phyloP scores from a whole-genome alignment of 495 filamentous ascomycete genomes.

The Mytilinidion resinicola region DNA sequence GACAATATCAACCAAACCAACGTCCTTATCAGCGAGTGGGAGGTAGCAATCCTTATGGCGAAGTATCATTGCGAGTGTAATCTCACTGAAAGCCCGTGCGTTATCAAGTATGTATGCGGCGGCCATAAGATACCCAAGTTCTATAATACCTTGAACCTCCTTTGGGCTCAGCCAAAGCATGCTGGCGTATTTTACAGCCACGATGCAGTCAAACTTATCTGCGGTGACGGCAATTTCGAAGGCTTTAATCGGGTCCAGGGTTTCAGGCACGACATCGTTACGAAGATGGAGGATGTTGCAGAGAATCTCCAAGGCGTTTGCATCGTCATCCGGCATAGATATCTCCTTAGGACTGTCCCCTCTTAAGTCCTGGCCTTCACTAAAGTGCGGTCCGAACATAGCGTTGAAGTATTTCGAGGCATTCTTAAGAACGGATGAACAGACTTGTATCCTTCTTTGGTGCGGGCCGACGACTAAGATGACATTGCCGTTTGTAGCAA shows the following conservation, averaged over 20 bases:
- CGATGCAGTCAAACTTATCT: constrained; percentile 14
- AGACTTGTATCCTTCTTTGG: background rate
- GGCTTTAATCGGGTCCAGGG: background rate
- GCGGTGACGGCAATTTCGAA: constrained; percentile 9
- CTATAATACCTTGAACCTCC: background rate
- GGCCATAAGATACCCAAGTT: constrained; percentile 1
- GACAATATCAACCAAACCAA: too few relatives aligned
- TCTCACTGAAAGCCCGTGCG: constrained; percentile 1
- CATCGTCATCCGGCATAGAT: constrained; percentile 10
- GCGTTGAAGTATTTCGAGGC: constrained; percentile 1
- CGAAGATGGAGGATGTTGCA: constrained; percentile 8
- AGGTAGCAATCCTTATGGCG: constrained; percentile 3
- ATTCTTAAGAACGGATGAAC: constrained; percentile 1
- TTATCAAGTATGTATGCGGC: constrained; percentile 9
- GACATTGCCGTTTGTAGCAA: constrained; percentile 4
- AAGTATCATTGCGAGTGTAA: background rate
- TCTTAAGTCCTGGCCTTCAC: constrained; percentile 3
- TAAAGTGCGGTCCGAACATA: constrained; percentile 6
- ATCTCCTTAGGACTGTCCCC: constrained; percentile 1
- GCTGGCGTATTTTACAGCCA: background rate
- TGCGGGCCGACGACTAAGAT: constrained; percentile 4
- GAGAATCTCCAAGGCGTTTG: constrained; percentile 7
- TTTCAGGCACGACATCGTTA: constrained; percentile 1
- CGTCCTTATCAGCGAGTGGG: background rate
- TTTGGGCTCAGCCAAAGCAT: background rate